Conservation (phyloP, 192 early-diverging fungal genomes). For the Coemansia sp. region DNA sequence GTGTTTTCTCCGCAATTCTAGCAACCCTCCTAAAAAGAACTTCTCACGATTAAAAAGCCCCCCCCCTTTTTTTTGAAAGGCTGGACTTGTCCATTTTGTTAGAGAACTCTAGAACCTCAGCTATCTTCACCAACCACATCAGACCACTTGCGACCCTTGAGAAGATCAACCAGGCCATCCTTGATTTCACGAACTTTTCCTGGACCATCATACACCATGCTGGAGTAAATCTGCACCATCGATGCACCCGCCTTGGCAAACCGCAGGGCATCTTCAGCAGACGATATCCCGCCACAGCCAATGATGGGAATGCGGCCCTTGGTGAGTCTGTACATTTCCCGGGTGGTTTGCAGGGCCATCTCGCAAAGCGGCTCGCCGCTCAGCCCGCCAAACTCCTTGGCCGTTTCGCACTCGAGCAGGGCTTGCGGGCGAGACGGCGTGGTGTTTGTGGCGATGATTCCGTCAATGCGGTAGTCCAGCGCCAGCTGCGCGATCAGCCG, state of each 20-base stretch:
- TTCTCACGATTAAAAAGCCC: too few species aligned
- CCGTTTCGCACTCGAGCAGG: conserved; percentile 49
- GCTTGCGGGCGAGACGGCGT: conserved; percentile 68
- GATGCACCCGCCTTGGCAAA: conserved; percentile 82
- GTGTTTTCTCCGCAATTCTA: too few species aligned
- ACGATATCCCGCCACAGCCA: conserved; percentile 82
- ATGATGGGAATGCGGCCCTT: conserved; percentile 74
- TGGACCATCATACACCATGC: conserved; percentile 72
- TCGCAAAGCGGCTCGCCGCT: conserved; percentile 75
- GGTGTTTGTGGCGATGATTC: conserved; percentile 87
- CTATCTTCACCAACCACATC: conserved; percentile 51
- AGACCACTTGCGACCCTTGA: conserved; percentile 74
- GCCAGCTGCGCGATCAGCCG: conserved; percentile 78
- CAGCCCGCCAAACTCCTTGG: conserved; percentile 72
- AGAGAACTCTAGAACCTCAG: not conserved
- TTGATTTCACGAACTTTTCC: conserved; percentile 78
- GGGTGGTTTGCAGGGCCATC: conserved; percentile 70
- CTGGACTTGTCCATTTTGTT: too few species aligned
- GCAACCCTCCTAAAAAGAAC: too few species aligned
- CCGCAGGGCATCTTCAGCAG: conserved; percentile 72
- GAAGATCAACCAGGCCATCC: conserved; percentile 62
- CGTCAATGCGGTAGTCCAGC: conserved; percentile 69
- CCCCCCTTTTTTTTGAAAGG: too few species aligned
- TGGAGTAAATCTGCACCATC: conserved; percentile 79
- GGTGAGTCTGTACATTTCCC: conserved; percentile 72